Conservation (phyloP, 208 protist genomes). For the Naegleria lovaniensis region DNA sequence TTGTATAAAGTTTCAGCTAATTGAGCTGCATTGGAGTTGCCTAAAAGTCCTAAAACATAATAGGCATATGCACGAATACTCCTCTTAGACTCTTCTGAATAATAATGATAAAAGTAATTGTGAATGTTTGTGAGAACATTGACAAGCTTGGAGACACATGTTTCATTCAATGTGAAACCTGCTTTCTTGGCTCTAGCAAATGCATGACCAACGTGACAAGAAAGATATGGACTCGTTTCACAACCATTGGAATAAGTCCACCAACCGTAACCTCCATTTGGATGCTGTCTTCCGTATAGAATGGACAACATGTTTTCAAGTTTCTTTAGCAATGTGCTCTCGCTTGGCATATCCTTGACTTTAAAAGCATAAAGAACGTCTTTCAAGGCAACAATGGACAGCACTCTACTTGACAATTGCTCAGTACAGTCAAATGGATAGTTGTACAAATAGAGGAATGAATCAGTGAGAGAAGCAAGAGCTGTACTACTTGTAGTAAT, state of each 20-base stretch:
- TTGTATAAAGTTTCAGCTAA: neutral
- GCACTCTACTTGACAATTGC: neutral
- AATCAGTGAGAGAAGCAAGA: conserved; percentile 30
- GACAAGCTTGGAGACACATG: neutral
- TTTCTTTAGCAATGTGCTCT: neutral
- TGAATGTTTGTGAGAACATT: neutral
- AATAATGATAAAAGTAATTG: neutral
- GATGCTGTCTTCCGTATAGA: neutral
- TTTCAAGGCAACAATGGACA: neutral
- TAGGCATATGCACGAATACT: neutral
- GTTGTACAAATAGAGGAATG: conserved; percentile 33
- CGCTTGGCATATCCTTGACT: neutral
- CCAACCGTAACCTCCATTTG: neutral
- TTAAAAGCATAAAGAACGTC: conserved; percentile 16
- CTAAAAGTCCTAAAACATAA: neutral
- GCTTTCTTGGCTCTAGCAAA: neutral
- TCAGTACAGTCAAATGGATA: conserved; percentile 35
- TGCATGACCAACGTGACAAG: neutral
- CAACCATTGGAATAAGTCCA: neutral
- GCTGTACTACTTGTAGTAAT: conserved; percentile 21
- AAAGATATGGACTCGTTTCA: neutral
- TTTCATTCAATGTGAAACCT: neutral
- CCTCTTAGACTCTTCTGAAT: neutral
- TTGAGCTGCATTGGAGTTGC: neutral
- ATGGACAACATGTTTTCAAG: neutral